Conservation (phyloP, 2,329 filamentous ascomycete genomes). For the Neobulgaria alba region DNA sequence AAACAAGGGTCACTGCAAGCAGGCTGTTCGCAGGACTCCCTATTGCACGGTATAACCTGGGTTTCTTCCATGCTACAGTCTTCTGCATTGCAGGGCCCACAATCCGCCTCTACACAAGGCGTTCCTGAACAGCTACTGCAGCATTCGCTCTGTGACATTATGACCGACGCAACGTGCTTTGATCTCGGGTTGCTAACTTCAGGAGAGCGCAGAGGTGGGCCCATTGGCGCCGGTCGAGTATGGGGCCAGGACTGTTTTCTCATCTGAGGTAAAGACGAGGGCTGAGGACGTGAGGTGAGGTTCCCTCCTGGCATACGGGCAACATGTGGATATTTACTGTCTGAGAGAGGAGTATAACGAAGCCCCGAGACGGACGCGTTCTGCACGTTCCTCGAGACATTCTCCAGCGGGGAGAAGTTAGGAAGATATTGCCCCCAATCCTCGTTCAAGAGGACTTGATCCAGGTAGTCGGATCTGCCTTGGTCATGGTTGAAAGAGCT, state of each 20-base stretch:
- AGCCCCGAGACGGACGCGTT: too few relatives aligned
- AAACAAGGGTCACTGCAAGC: slow-evolving; percentile 18
- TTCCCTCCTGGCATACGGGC: too few relatives aligned
- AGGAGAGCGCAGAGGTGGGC: too few relatives aligned
- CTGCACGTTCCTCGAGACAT: too few relatives aligned
- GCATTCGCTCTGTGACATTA: slow-evolving; percentile 16
- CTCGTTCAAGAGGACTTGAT: background rate
- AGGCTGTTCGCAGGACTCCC: slow-evolving; percentile 14
- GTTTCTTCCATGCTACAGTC: slow-evolving; percentile 8
- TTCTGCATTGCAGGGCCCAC: slow-evolving; percentile 13
- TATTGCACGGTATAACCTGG: slow-evolving; percentile 16
- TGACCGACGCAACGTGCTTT: background rate
- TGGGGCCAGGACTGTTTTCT: too few relatives aligned
- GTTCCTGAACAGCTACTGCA: slow-evolving; percentile 24
- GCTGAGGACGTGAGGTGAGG: too few relatives aligned
- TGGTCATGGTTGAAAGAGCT: background rate
- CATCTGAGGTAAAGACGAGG: too few relatives aligned
- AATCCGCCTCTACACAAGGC: slow-evolving; percentile 19
- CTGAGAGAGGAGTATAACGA: too few relatives aligned
- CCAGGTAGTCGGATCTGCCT: background rate
- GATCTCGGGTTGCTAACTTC: too few relatives aligned
- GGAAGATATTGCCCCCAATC: background rate
- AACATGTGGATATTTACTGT: too few relatives aligned
- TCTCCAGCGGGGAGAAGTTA: background rate
- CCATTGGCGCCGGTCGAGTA: too few relatives aligned